phyloP scores from a whole-genome alignment of 768 basidiomycete species.

The Collybiopsis confluens region DNA sequence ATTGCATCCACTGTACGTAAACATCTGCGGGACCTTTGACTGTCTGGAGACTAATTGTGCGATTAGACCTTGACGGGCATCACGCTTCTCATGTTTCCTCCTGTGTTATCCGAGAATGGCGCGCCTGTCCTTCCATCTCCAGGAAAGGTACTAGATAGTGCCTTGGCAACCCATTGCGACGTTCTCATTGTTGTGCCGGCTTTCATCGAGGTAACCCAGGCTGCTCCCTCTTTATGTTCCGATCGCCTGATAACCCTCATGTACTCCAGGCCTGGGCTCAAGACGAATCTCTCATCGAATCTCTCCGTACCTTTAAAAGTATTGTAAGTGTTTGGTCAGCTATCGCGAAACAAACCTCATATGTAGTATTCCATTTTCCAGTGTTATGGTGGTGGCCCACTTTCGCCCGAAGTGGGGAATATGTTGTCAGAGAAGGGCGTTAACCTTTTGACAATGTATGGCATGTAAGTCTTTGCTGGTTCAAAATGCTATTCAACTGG shows the following conservation, averaged over 20 bases:
- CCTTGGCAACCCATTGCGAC: background rate
- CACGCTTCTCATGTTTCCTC: background rate
- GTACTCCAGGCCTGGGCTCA: background rate
- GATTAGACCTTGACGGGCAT: background rate
- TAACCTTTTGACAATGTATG: background rate
- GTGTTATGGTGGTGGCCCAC: background rate
- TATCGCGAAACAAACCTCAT: too few relatives aligned
- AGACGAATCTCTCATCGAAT: background rate
- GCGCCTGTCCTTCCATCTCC: background rate
- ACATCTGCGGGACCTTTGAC: too few relatives aligned
- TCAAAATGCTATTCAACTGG: background rate
- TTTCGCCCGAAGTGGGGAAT: background rate
- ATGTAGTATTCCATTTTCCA: background rate
- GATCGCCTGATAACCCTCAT: background rate
- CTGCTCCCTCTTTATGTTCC: background rate
- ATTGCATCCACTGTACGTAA: background rate
- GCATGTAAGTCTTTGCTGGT: background rate
- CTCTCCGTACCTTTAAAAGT: background rate
- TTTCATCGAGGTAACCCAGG: background rate
- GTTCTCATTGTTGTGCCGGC: background rate
- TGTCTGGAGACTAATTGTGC: too few relatives aligned
- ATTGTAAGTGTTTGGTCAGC: background rate
- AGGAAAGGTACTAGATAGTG: background rate
- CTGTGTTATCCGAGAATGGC: background rate
- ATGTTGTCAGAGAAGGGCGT: background rate